phyloP scores from a whole-genome alignment of 2,329 filamentous ascomycete genomes.

The Claviceps paspali region DNA sequence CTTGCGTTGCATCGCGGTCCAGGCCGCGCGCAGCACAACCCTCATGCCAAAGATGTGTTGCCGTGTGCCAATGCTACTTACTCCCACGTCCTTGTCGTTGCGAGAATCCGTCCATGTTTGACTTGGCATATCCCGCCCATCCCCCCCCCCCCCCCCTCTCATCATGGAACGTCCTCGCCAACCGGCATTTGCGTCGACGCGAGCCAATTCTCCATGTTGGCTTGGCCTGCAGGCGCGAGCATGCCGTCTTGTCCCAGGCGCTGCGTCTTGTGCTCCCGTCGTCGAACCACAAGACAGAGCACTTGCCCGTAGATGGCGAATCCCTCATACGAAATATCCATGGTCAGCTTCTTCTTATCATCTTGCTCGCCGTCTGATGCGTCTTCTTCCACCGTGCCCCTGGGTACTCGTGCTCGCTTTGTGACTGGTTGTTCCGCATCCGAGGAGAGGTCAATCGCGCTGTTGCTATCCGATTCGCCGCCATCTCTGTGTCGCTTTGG shows the following conservation, averaged over 20 bases:
- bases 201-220: constrained; percentile 76
- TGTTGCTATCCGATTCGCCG: constrained; percentile 19
- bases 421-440: constrained; percentile 26
- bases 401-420: constrained; percentile 27
- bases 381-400: constrained; percentile 11
- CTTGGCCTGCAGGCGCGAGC: constrained; percentile 38
- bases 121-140: too few species aligned
- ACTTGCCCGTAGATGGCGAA: constrained; percentile 93
- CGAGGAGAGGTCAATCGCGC: constrained; percentile 23
- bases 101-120: too few species aligned
- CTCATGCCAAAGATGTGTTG: too few species aligned
- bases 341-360: constrained; percentile 81
- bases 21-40: too few species aligned
- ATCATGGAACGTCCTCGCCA: constrained; percentile 19
- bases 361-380: constrained; percentile 33
- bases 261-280: constrained; percentile 41
- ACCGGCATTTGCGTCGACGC: constrained; percentile 54
- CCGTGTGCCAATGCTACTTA: too few species aligned
- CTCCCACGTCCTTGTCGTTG: too few species aligned
- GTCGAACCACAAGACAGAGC: constrained; percentile 75
- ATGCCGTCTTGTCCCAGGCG: constrained; percentile 16
- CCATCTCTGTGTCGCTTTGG: constrained; percentile 16
- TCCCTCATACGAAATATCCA: constrained; percentile 83
- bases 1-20: too few species aligned
- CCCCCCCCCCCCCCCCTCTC: neutral